Percentiles rank a stretch among this genome's conserved stretches.
phyloP scores from a whole-genome alignment of 768 basidiomycete genomes.

The Rhodosporidiobolus odoratus region DNA sequence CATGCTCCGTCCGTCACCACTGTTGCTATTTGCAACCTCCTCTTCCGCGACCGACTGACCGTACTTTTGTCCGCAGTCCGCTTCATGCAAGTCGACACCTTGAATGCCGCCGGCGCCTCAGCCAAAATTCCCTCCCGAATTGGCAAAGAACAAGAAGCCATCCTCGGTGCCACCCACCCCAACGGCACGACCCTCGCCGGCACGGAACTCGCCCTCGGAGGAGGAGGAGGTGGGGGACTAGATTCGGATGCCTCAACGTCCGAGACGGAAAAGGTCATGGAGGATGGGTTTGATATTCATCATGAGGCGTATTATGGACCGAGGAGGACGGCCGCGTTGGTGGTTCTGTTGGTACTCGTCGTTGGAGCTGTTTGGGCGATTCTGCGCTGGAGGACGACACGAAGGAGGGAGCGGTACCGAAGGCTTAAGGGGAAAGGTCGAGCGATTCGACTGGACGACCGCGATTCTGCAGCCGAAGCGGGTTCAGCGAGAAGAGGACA shows the following conservation, averaged over 20 bases:
- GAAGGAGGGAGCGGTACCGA: conserved; percentile 6
- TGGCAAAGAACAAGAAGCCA: conserved; percentile 58
- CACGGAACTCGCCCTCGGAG: background rate
- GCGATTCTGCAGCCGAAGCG: background rate
- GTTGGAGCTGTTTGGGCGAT: conserved; percentile 15
- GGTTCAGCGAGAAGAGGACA: background rate
- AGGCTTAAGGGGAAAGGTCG: conserved; percentile 16
- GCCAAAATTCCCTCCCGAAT: conserved; percentile 74
- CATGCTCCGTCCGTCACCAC: conserved; percentile 62
- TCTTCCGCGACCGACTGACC: background rate
- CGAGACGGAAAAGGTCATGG: background rate
- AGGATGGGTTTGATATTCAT: conserved; percentile 38
- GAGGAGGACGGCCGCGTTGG: conserved; percentile 37
- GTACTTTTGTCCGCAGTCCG: conserved; percentile 51
- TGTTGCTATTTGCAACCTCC: no score
- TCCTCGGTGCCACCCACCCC: conserved; percentile 38
- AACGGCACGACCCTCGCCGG: conserved; percentile 38
- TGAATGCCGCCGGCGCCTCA: conserved; percentile 69
- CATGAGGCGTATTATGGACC: conserved; percentile 42
- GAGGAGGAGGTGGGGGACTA: background rate
- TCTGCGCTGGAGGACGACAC: conserved; percentile 15
- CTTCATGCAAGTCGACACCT: conserved; percentile 89
- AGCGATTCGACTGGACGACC: background rate
- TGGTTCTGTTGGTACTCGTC: conserved; percentile 33
- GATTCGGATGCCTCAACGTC: background rate